phyloP scores from a whole-genome alignment of 495 filamentous ascomycete species.

The Aspergillus funiculosus region DNA sequence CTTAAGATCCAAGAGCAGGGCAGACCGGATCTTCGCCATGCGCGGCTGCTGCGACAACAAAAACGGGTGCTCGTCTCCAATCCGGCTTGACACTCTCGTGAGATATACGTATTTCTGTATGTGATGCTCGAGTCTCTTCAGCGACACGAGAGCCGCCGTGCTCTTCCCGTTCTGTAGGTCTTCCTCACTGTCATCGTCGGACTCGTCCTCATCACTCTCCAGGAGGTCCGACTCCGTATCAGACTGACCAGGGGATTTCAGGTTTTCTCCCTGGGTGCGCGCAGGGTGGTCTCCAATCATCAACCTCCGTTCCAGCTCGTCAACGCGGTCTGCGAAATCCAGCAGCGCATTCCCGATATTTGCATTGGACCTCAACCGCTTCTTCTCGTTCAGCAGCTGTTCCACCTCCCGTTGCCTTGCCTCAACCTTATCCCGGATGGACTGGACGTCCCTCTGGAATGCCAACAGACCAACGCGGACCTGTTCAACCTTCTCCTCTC shows the following conservation, averaged over 20 bases:
- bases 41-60: slow-evolving; percentile 51
- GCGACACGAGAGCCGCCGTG: slow-evolving; percentile 35
- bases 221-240: slow-evolving; percentile 38
- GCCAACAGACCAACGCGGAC: slow-evolving; percentile 80
- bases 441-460: slow-evolving; percentile 71
- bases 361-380: slow-evolving; percentile 43
- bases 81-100: slow-evolving; percentile 42
- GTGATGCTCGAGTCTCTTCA: slow-evolving; percentile 51
- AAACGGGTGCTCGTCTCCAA: slow-evolving; percentile 62
- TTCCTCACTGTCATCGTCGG: slow-evolving; percentile 51
- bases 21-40: slow-evolving; percentile 59
- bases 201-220: slow-evolving; percentile 47
- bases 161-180: slow-evolving; percentile 41
- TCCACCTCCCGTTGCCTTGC: slow-evolving; percentile 49
- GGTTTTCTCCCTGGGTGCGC: slow-evolving; percentile 8
- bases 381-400: slow-evolving; percentile 49
- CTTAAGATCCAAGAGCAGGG: slow-evolving; percentile 75
- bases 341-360: slow-evolving; percentile 61
- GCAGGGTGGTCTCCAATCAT: slow-evolving; percentile 40
- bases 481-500: slow-evolving; percentile 88
- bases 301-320: slow-evolving; percentile 69
- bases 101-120: slow-evolving; percentile 54
- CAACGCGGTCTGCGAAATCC: slow-evolving; percentile 62
- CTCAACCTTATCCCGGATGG: slow-evolving; percentile 50
- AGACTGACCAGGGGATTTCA: too few relatives aligned